These are phyloP conservation scores for Rhazya stricta DNA, from an alignment of 257 asterid genomes.

Conservation along the genomic window DNA sequence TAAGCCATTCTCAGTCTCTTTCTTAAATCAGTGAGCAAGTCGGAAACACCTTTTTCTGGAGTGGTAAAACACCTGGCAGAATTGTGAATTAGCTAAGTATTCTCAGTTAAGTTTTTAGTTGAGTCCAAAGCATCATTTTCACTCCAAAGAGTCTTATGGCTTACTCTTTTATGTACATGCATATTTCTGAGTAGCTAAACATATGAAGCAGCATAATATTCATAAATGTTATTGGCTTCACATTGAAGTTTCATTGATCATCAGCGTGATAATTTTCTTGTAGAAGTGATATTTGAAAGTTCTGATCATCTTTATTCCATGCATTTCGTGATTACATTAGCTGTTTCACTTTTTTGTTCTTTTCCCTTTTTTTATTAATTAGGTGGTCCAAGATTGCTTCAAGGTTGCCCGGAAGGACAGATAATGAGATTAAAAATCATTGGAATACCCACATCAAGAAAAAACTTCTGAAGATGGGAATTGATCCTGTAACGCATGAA, in stretches of 20 bases:
- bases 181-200: neutral
- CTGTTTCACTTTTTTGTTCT: neutral
- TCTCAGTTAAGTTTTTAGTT: constrained; percentile 8
- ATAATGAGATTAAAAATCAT: constrained; percentile 88
- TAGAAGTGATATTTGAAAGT: constrained; percentile 5
- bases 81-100: constrained; percentile 3
- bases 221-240: constrained; percentile 13
- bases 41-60: neutral
- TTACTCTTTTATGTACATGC: constrained; percentile 6
- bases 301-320: neutral
- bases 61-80: neutral
- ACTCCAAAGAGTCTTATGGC: neutral
- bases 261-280: neutral
- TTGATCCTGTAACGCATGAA: constrained; percentile 84
- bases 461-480: constrained; percentile 81
- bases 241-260: constrained; percentile 1
- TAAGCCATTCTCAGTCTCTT: neutral
- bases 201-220: neutral
- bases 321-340: neutral
- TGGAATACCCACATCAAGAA: constrained; percentile 98
- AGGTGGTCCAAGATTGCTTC: constrained; percentile 98
- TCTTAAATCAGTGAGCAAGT: neutral
- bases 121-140: constrained; percentile 11
- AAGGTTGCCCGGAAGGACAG: constrained; percentile 85
- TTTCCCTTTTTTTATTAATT: neutral